Percentiles rank a stretch among this genome's conserved stretches.
These are phyloP conservation scores for Botryotinia globosa DNA, from an alignment of 2,329 filamentous ascomycete genomes.

Conservation along the genomic window DNA sequence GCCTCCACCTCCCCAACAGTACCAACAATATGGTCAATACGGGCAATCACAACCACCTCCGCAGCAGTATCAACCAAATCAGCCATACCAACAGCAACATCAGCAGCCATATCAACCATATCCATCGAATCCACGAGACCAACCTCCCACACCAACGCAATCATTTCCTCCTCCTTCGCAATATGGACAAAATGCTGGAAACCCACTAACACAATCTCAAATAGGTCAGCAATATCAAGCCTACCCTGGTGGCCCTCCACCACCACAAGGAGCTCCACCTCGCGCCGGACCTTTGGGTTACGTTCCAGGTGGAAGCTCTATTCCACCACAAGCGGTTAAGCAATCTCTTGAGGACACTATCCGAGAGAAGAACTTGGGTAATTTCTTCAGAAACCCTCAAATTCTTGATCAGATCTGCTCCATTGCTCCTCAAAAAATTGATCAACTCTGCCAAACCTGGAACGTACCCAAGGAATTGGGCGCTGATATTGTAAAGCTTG, in stretches of 20 bases:
- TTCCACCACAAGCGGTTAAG: conserved; percentile 17
- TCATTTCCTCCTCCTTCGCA: conserved; percentile 2
- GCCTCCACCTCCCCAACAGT: neutral
- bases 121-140: neutral
- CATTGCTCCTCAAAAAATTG: conserved; percentile 26
- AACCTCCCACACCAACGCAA: neutral
- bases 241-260: conserved; percentile 9
- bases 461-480: conserved; percentile 36
- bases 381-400: conserved; percentile 19
- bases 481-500: conserved; percentile 39
- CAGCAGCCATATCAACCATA: neutral
- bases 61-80: conserved; percentile 1
- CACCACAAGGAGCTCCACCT: conserved; percentile 21
- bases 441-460: conserved; percentile 34
- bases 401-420: conserved; percentile 22
- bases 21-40: conserved; percentile 11
- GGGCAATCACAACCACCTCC: neutral
- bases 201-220: conserved; percentile 17
- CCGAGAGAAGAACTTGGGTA: conserved; percentile 22
- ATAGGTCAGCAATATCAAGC: conserved; percentile 22
- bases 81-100: neutral
- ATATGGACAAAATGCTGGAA: conserved; percentile 6
- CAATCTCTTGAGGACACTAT: conserved; percentile 26
- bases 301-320: conserved; percentile 5
- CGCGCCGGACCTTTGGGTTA: conserved; percentile 20